phyloP scores from a whole-genome alignment of 768 basidiomycete species.

The Floccularia luteovirens region DNA sequence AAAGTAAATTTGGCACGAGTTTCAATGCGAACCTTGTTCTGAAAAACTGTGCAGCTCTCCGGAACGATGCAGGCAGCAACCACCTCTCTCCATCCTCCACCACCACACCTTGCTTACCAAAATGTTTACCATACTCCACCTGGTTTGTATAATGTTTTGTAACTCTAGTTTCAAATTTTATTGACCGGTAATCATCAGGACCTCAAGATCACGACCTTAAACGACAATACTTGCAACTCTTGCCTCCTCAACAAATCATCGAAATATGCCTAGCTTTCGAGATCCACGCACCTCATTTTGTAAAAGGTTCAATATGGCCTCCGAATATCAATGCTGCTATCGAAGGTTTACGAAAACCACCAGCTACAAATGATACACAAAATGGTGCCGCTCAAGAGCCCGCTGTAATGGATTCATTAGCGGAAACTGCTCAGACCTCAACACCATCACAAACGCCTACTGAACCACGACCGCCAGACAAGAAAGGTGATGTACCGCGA shows the following conservation, averaged over 20 bases:
- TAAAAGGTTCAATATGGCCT: constrained; percentile 69
- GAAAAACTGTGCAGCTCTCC: constrained; percentile 67
- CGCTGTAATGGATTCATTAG: constrained; percentile 12
- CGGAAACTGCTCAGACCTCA: constrained; percentile 10
- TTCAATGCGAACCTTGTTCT: constrained; percentile 49
- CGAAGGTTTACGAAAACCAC: constrained; percentile 35
- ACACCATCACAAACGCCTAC: constrained; percentile 9
- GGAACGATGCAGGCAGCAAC: constrained; percentile 54
- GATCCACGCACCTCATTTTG: constrained; percentile 54
- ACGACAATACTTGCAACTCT: constrained; percentile 60
- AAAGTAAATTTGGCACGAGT: constrained; percentile 7
- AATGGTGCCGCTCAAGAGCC: constrained; percentile 6
- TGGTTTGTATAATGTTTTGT: constrained; percentile 11
- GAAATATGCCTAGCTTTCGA: constrained; percentile 74
- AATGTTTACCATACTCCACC: constrained; percentile 24
- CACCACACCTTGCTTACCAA: constrained; percentile 27
- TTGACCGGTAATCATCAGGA: constrained; percentile 14
- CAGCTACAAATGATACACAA: constrained; percentile 13
- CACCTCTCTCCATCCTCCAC: constrained; percentile 26
- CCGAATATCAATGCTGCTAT: constrained; percentile 60
- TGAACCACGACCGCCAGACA: constrained; percentile 17
- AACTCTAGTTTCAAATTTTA: constrained; percentile 4
- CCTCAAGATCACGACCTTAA: constrained; percentile 56
- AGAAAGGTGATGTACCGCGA: constrained; percentile 13
- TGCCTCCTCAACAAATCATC: constrained; percentile 66